A percentile compares a stretch with the other conserved stretches of the same genome.
Evolutionary conservation across 768 basidiomycete species (phyloP).

Genomic region (Boletellus emodensis): DNA sequence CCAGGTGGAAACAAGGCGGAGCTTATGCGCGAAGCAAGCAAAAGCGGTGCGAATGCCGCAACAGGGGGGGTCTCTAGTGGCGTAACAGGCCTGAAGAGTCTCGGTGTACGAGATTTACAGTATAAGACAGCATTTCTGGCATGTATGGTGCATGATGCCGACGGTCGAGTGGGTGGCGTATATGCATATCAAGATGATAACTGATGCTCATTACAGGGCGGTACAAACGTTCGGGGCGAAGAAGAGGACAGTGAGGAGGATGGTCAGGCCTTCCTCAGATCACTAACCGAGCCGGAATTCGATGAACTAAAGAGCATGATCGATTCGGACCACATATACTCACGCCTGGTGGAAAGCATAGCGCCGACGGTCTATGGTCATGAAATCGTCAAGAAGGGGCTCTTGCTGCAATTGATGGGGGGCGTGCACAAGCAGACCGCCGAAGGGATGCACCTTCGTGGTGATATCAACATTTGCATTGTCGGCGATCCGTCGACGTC

Average conservation of each 20-base stretch:
- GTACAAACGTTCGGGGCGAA: slow-evolving; percentile 88
- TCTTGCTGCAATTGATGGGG: slow-evolving; percentile 94
- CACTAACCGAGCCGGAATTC: slow-evolving; percentile 89
- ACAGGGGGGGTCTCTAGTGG: slow-evolving; percentile 71
- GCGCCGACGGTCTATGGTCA: slow-evolving; percentile 99
- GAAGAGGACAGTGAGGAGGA: slow-evolving; percentile 74
- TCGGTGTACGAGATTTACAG: slow-evolving; percentile 93
- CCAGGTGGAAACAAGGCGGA: slow-evolving; percentile 92
- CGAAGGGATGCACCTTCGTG: slow-evolving; percentile 97
- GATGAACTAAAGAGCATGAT: slow-evolving; percentile 96
- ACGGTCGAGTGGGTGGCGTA: slow-evolving; percentile 66
- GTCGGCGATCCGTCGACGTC: slow-evolving; percentile 96
- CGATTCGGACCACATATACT: slow-evolving; percentile 90
- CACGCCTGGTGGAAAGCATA: slow-evolving; percentile 88
- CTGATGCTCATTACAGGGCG: slow-evolving; percentile 45
- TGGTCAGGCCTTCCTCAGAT: slow-evolving; percentile 80
- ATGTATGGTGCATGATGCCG: slow-evolving; percentile 93
- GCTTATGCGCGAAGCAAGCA: slow-evolving; percentile 81
- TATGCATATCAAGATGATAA: neutral
- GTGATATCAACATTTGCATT: slow-evolving; percentile 97
- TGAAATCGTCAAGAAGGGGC: slow-evolving; percentile 97
- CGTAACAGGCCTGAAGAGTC: slow-evolving; percentile 88
- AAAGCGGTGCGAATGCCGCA: slow-evolving; percentile 53
- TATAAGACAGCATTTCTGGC: slow-evolving; percentile 99
- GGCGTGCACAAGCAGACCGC: slow-evolving; percentile 96